Conservation (phyloP, 306 rosid genomes). For the Sindora glabra region DNA sequence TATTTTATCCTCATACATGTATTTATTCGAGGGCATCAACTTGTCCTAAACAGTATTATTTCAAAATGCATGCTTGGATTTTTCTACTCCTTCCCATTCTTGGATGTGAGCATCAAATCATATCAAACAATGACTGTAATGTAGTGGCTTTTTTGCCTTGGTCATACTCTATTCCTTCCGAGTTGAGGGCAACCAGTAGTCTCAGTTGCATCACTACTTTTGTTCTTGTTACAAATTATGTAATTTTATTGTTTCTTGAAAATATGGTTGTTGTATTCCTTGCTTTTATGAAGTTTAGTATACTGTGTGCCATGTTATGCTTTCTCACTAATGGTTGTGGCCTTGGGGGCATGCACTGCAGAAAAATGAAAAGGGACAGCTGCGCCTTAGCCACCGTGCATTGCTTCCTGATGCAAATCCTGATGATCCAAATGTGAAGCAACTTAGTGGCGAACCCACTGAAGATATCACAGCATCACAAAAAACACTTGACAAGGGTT, state of each 20-base stretch:
- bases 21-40: too few relatives aligned
- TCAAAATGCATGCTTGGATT: not conserved
- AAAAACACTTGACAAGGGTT: slow-evolving; percentile 15
- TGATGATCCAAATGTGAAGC: slow-evolving; percentile 34
- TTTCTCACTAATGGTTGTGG: slow-evolving; percentile 8
- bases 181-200: not conserved
- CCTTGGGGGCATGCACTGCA: slow-evolving; percentile 27
- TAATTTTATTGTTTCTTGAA: not conserved
- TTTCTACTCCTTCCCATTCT: not conserved
- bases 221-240: not conserved
- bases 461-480: slow-evolving; percentile 11
- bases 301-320: not conserved
- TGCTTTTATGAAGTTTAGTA: slow-evolving; percentile 4
- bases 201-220: not conserved
- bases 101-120: not conserved
- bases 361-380: slow-evolving; percentile 89
- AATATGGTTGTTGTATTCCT: not conserved
- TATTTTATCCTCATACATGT: too few relatives aligned
- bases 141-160: not conserved
- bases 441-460: slow-evolving; percentile 27
- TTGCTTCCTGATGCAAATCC: slow-evolving; percentile 66
- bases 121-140: not conserved
- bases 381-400: slow-evolving; percentile 86
- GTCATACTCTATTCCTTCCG: not conserved
- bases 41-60: too few relatives aligned